Evolutionary conservation across 1,284 basidiomycete species (phyloP).

Genomic region (Boletus calvinii): DNA sequence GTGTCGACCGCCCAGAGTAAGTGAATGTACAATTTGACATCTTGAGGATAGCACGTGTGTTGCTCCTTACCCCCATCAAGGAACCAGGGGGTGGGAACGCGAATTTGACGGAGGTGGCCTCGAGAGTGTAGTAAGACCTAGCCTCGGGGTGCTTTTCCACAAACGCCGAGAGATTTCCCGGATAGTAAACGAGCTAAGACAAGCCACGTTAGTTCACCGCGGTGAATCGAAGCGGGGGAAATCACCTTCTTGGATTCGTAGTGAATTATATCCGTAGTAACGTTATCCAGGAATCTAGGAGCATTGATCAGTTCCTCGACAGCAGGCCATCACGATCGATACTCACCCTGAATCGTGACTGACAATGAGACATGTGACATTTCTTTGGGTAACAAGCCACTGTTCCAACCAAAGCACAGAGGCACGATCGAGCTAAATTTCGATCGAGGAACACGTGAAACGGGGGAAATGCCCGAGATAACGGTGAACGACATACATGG

Average conservation of each 20-base stretch:
- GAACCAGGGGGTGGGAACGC: slow-evolving; percentile 95
- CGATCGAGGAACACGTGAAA: slow-evolving; percentile 23
- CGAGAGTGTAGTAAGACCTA: slow-evolving; percentile 96
- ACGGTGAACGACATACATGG: slow-evolving; percentile 58
- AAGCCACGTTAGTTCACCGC: slow-evolving; percentile 20
- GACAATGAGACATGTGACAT: slow-evolving; percentile 92
- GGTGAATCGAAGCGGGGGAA: slow-evolving; percentile 16
- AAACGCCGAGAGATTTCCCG: slow-evolving; percentile 91
- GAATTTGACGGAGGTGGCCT: slow-evolving; percentile 94
- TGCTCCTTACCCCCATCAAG: slow-evolving; percentile 96
- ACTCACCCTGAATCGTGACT: slow-evolving; percentile 95
- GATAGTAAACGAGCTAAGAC: slow-evolving; percentile 86
- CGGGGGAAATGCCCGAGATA: slow-evolving; percentile 17
- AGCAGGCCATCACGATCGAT: slow-evolving; percentile 8
- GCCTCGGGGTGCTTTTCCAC: slow-evolving; percentile 93
- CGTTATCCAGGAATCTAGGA: slow-evolving; percentile 87
- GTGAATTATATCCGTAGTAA: slow-evolving; percentile 98
- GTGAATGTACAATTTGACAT: slow-evolving; percentile 92
- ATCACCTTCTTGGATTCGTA: slow-evolving; percentile 91
- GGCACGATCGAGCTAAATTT: slow-evolving; percentile 71
- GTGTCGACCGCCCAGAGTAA: slow-evolving; percentile 84
- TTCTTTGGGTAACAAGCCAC: slow-evolving; percentile 79
- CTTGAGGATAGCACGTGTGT: slow-evolving; percentile 95
- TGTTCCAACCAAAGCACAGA: slow-evolving; percentile 95
- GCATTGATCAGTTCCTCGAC: slow-evolving; percentile 12